Percentiles rank a stretch among this genome's conserved stretches.
Evolutionary conservation across 2,329 filamentous ascomycete genomes (phyloP).

Genomic region (Diaporthe ampelina): DNA sequence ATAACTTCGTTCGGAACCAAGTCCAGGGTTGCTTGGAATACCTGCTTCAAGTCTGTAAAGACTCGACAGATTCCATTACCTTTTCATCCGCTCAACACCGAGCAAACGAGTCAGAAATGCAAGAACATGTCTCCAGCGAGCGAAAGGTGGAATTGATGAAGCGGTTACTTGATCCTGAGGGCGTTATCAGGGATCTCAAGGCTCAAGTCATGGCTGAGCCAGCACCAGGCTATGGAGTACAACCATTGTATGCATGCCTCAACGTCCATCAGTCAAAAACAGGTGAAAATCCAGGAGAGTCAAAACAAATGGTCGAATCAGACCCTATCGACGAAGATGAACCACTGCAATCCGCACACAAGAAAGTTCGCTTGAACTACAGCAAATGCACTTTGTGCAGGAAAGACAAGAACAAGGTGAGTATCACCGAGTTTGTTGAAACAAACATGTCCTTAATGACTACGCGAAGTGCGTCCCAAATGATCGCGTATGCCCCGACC

Average conservation of each 20-base stretch:
- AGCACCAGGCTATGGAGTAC: neutral
- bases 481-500: neutral
- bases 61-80: neutral
- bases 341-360: too few species aligned
- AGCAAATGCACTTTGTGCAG: neutral
- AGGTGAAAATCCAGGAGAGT: too few species aligned
- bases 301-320: neutral
- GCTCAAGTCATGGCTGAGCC: neutral
- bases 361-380: neutral
- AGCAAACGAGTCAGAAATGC: neutral
- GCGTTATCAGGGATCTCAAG: neutral
- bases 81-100: neutral
- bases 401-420: neutral
- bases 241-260: neutral
- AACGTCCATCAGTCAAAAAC: neutral
- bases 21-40: neutral
- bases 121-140: neutral
- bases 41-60: too few species aligned
- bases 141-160: neutral
- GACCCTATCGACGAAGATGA: neutral
- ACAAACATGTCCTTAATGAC: neutral
- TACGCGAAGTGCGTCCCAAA: neutral
- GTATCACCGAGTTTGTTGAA: neutral
- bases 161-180: neutral
- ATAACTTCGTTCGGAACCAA: too few species aligned